Evolutionary conservation across 345 rosid species (phyloP), one percentile per base, ranked within the genome.

Genomic region (Clarkia xantiana): DNA sequence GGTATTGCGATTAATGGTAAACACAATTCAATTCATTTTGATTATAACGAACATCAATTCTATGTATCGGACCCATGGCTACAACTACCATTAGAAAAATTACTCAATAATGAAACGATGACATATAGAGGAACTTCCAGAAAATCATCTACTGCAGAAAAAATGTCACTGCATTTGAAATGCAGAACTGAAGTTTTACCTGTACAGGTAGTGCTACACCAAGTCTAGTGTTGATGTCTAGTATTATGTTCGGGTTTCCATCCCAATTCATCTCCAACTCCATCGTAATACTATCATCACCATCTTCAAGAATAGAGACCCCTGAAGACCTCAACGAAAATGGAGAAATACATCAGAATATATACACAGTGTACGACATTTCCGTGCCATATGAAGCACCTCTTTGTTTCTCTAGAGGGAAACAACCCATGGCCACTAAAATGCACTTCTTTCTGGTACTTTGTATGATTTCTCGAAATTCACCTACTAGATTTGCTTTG

Each of bases 241-340:
- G 84, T 47, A 83, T 62, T 57, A 91, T 81, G 67, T 63, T 86
- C 54, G 96, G 86, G 72, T 91, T 86, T 16, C 87, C 98, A 76
- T 91, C 98, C 98, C 98, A 91, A 34, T 83, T 74, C 89, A 91
- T 78, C 62, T 91, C 98, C 72, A 91, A 66, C 69, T 91, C 98
- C 89, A 86, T 76, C n/a, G 83, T 91, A 54, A 86, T 55, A 7
- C 59, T 77, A 39, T 63, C 58, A 22, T 41, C 57, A 47, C 71
- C 79, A 48, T 76, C 87, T 16, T 91, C 94, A 49, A 91, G 45
- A 55, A 91, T 66, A 22, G 77, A 68, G 63, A 91, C 83, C 58
- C 98, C 98, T 91, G 57, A 9, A 54, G 38, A 56, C 52, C n/a
- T 50, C 42, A 14, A 10, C 14, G 5, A 10, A 42, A 14, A 16